phyloP scores from a whole-genome alignment of 345 rosid species.

The Gossypium thurberi region DNA sequence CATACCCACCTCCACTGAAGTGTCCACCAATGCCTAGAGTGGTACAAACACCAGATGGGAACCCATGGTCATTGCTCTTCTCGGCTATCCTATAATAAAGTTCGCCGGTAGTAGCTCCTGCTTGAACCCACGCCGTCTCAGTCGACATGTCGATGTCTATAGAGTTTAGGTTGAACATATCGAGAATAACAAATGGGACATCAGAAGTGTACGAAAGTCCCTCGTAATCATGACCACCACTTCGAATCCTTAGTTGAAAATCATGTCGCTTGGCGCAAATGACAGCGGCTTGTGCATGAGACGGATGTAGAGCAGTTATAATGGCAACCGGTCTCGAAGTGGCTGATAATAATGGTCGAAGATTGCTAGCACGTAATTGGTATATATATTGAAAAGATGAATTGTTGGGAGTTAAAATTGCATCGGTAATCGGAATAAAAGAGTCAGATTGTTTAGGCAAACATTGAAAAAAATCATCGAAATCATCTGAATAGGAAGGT shows the following conservation, averaged over 20 bases:
- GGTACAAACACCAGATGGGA: constrained; percentile 42
- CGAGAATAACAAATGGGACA: no score
- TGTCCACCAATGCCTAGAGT: not conserved
- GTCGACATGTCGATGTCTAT: no score
- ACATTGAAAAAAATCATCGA: not conserved
- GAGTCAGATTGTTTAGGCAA: not conserved
- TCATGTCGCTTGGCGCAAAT: constrained; percentile 30
- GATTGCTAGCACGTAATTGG: not conserved
- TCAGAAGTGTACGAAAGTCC: no score
- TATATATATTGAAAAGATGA: not conserved
- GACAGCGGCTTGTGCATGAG: constrained; percentile 59
- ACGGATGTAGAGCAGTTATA: constrained; percentile 38
- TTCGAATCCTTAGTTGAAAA: no score
- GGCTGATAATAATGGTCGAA: not conserved
- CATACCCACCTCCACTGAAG: not conserved
- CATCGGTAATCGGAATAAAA: not conserved
- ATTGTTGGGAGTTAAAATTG: not conserved
- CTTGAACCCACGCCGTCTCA: no score
- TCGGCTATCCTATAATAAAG: no score
- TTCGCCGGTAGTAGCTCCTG: no score
- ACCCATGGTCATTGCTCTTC: constrained; percentile 10
- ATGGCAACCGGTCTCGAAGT: constrained; percentile 47
- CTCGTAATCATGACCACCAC: no score
- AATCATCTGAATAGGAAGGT: not conserved
- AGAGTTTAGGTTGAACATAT: no score